These are phyloP conservation scores for Panaeolus cyanescens DNA, from an alignment of 768 basidiomycete genomes.

Conservation along the genomic window DNA sequence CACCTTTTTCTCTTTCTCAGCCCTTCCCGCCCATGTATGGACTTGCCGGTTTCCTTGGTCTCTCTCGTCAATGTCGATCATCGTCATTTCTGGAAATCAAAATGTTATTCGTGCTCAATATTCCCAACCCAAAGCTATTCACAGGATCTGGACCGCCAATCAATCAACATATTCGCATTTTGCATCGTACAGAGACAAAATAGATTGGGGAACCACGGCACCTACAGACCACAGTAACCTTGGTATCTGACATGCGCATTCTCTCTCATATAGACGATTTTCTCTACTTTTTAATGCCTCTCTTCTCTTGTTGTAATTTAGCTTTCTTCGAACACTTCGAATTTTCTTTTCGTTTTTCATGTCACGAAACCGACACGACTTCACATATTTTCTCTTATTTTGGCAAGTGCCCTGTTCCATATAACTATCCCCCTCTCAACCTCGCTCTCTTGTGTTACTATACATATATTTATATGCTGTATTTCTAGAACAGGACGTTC, in stretches of 20 bases:
- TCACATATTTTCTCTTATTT: background rate
- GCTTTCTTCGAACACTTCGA: slow-evolving; percentile 6
- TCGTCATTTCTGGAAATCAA: background rate
- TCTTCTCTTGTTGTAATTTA: background rate
- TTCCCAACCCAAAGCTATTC: background rate
- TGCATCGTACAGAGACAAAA: background rate
- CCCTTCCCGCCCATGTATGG: background rate
- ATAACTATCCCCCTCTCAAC: slow-evolving; percentile 7
- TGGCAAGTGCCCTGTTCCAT: slow-evolving; percentile 1
- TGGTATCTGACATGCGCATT: background rate
- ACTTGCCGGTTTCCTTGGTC: slow-evolving; percentile 5
- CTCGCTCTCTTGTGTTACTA: slow-evolving; percentile 10
- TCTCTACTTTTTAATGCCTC: slow-evolving; percentile 5
- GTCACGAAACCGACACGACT: background rate
- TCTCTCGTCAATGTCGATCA: slow-evolving; percentile 3
- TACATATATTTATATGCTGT: slow-evolving; percentile 15
- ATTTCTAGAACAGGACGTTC: slow-evolving; percentile 9
- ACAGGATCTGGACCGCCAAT: background rate
- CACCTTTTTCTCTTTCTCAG: slow-evolving; percentile 10
- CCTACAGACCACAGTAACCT: background rate
- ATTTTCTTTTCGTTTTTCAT: slow-evolving; percentile 6
- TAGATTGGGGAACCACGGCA: background rate
- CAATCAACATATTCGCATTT: background rate
- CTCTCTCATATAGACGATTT: background rate
- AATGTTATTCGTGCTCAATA: background rate